Percentiles rank a stretch among this genome's conserved stretches.
Evolutionary conservation across 305 asterid species (phyloP).

Genomic region (Caryopteris hybrid): DNA sequence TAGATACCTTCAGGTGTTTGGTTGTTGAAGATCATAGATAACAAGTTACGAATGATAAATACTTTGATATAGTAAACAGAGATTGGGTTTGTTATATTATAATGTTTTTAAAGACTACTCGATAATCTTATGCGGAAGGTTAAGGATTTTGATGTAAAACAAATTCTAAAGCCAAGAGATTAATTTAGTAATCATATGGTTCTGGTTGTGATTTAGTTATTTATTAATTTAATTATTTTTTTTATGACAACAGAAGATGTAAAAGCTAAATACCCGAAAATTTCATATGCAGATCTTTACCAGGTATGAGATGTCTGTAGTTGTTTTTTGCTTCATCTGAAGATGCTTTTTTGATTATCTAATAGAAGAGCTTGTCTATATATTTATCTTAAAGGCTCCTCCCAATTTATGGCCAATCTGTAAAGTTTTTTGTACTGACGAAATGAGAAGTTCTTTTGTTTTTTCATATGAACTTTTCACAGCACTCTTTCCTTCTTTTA

Average conservation of each 20-base stretch:
- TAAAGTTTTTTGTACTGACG: too few relatives aligned
- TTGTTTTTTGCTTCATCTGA: background rate
- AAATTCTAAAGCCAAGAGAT: background rate
- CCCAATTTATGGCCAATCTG: background rate
- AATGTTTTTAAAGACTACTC: too few relatives aligned
- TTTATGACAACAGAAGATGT: slow-evolving; percentile 49
- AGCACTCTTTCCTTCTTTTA: too few relatives aligned
- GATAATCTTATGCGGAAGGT: too few relatives aligned
- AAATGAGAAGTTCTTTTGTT: too few relatives aligned
- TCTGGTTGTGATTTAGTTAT: background rate
- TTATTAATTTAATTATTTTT: too few relatives aligned
- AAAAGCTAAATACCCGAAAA: slow-evolving; percentile 61
- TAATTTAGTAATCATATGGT: background rate
- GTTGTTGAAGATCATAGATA: too few relatives aligned
- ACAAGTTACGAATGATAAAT: too few relatives aligned
- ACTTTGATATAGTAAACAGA: too few relatives aligned
- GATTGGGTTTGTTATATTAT: too few relatives aligned
- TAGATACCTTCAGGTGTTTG: too few relatives aligned
- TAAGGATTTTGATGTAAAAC: background rate
- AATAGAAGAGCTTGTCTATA: background rate
- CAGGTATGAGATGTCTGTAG: slow-evolving; percentile 46
- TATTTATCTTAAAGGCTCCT: background rate
- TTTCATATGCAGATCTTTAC: slow-evolving; percentile 84
- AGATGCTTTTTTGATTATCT: background rate
- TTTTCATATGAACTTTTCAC: too few relatives aligned